Base-by-base conservation (phyloP, 2,329 filamentous ascomycete species). In the Alternaria consortialis region DNA sequence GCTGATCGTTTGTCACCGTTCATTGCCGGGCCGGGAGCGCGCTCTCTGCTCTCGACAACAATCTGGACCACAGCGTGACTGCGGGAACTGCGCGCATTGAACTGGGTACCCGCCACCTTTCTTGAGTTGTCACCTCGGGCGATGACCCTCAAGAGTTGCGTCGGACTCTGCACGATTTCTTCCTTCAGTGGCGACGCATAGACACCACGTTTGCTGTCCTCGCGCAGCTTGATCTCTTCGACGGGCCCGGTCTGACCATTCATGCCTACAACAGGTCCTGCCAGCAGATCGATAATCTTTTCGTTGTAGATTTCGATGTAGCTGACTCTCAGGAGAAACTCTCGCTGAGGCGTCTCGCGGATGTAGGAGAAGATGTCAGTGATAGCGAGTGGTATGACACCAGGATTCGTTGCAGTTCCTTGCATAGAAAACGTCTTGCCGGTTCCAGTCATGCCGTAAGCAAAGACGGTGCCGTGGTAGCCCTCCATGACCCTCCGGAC, bases 391-490 rank as follows among this genome's bases (percentile, higher is more conserved):
- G 95, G 95, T 57, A 99, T 99, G 29, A 99, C 95, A 81, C 95
- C 95, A 1, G 95, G 95, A 39, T 93, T 97, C 3, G 92, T 92
- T 46, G 94, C 93, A 11, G 95, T 99, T 70, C 95, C 95, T 82
- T 99, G 95, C 95, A 99, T 99, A 39, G 94, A 98, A 78, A 98
- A 99, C 0, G 95, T 99, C 83, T 99, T 99, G 69, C 95, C 95
- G 0, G 95, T 98, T 64, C 95, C 95, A 4, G 95, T 99, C 94
- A 98, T 98, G 75, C 95, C 95, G 78, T 99, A 99, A 17, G 94
- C 94, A 77, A 99, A 98, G 25, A 99, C 95, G 1, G 95, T 99
- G 60, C 94, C 95, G 74, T 98, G 94, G 77, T 98, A 99, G 42
- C 95, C 95, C 82, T 99, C 95, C 95, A 99, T 99, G 51, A 99